Evolutionary conservation across 192 early-diverging fungal species (phyloP), one percentile per base, ranked within the genome.

Genomic region (Coemansia sp.): DNA sequence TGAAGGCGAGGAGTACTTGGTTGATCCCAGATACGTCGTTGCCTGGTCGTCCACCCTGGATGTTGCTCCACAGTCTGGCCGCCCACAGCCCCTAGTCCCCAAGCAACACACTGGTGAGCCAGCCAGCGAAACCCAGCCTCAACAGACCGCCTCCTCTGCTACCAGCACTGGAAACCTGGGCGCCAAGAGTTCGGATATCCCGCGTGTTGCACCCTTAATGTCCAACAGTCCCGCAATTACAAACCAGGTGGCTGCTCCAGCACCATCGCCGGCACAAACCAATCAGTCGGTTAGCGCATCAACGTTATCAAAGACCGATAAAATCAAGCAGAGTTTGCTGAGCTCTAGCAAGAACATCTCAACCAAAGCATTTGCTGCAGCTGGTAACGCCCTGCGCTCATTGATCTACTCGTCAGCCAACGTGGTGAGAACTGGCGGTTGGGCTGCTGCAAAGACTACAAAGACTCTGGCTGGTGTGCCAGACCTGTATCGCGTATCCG

Each of bases 1-100:
- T 5, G 73, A 82, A 9, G 80, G 74, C n/a, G 87, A 91, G 49
- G 82, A 84, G 55, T 88, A 86, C 43, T 57, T 83, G 14, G 87
- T 86, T 14, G 85, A 87, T 57, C 84, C 87, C 18, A 70, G 82
- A 60, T 87, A 72, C 42, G 58, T 64, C 8, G 55, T 74, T 4
- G 71, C 71, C 4, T 74, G 71, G 71, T 53, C 71, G 25, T 38
- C 55, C 0, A 44, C 55, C 5, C 43, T 74, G 24, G 22, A 43
- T 5, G 53, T 63, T 7, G 48, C 15, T 0, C 64, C 62, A 5
- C 61, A 60, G 58, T 53, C n/a, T n/a, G n/a, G n/a, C n/a, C n/a
- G n/a, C n/a, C n/a, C n/a, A n/a, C n/a, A n/a, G n/a, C n/a, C n/a
- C n/a, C n/a, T n/a, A n/a, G n/a, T n/a, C n/a, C n/a, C n/a, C n/a